A percentile compares a stretch with the other conserved stretches of the same genome.
phyloP scores from a whole-genome alignment of 1,284 basidiomycete genomes.

The Naganishia sp. region DNA sequence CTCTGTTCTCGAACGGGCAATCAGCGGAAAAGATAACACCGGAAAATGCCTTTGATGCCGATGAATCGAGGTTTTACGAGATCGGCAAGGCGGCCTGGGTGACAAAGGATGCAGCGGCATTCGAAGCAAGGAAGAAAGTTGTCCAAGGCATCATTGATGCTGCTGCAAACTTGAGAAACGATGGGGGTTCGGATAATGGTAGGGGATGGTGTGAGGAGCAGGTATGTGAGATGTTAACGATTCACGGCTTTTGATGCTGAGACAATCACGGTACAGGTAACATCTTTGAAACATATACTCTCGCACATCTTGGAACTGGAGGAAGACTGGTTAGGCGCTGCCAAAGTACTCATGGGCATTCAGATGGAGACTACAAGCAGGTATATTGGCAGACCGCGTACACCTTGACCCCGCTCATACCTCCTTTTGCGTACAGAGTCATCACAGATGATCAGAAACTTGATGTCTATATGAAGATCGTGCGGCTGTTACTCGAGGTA shows the following conservation, averaged over 20 bases:
- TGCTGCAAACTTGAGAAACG: slow-evolving; percentile 54
- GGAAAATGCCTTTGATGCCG: slow-evolving; percentile 33
- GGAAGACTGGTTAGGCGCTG: slow-evolving; percentile 91
- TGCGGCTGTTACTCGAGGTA: slow-evolving; percentile 91
- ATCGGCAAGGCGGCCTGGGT: slow-evolving; percentile 40
- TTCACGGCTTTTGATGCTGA: slow-evolving; percentile 18
- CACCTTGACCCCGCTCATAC: background rate
- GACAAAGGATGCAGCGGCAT: slow-evolving; percentile 35
- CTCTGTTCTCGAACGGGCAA: slow-evolving; percentile 25
- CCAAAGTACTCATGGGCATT: slow-evolving; percentile 84
- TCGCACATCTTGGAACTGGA: slow-evolving; percentile 84
- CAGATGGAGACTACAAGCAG: slow-evolving; percentile 87
- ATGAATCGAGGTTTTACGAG: slow-evolving; percentile 37
- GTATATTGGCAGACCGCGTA: slow-evolving; percentile 54
- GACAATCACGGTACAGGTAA: slow-evolving; percentile 61
- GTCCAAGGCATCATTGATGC: slow-evolving; percentile 49
- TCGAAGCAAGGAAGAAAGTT: slow-evolving; percentile 41
- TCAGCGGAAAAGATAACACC: slow-evolving; percentile 28
- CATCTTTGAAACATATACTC: slow-evolving; percentile 77
- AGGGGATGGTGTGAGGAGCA: slow-evolving; percentile 85
- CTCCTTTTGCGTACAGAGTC: slow-evolving; percentile 56
- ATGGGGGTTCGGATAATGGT: slow-evolving; percentile 10
- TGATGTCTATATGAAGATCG: slow-evolving; percentile 86
- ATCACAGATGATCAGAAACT: slow-evolving; percentile 83
- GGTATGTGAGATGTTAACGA: slow-evolving; percentile 58